Evolutionary conservation across 2,329 filamentous ascomycete species (phyloP), one percentile per base, ranked within the genome.

Genomic region (Ambrosiella xylebori): DNA sequence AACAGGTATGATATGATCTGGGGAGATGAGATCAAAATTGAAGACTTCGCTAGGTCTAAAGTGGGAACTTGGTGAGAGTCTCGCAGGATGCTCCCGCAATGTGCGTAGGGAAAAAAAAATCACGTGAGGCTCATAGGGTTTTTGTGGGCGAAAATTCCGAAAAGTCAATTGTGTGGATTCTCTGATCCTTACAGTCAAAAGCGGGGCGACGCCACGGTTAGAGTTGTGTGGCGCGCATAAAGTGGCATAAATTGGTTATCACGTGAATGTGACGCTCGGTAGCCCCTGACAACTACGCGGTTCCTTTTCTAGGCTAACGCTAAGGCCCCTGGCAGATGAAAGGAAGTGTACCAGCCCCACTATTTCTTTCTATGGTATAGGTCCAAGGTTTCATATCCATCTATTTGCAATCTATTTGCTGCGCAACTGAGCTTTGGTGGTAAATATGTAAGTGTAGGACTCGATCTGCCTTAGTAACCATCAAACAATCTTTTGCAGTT

Each of bases 61-160:
- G 59, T 58, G 59, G 54, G 53, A 61, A 61, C 56, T 61, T 61
- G 52, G 59, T 58, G 59, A 61, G 59, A 61, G 58, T 61, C 59
- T 58, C 53, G 41, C 59, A 58, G 45, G 45, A 49, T 51, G 59
- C 51, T 47, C 41, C 54, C 56, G 52, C 54, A 54, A 56, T 61
- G 59, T 59, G 57, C 59, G 59, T 45, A 53, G 27, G 27, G 37
- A 54, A 61, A 57, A 57, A 54, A 57, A 2, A 19, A 47, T 61
- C 59, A 61, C 59, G 59, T 61, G 59, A 57, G 27, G 5, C 3
- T 15, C 41, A 7, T 61, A 61, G 57, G 59, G 57, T 54, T 61
- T 61, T 59, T 58, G 59, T 61, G 59, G 59, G 50, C 54, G 41
- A 39, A 57, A 54, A 54, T 47, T 53, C 39, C 27, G 39, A 56